Base-by-base conservation (phyloP, 129 eudicot genomes). In the Silybum marianum region DNA sequence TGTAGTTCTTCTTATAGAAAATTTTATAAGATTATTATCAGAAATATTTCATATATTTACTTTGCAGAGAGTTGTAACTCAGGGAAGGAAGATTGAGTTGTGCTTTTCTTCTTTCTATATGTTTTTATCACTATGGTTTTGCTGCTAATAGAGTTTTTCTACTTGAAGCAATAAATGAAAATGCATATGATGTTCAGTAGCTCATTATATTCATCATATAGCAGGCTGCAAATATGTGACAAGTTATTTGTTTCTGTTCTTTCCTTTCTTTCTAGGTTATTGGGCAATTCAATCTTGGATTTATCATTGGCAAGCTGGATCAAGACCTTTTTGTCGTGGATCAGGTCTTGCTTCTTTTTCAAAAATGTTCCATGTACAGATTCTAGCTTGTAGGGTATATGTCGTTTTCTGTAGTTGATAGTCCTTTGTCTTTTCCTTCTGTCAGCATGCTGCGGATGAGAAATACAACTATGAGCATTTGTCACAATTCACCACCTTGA, bases 391-490 rank as follows among this genome's bases (percentile, higher is more conserved):
- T 72, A 24, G 42, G 75, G 24, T 18, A 19, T 23, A n/a, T 32
- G 19, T 69, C 14, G 8, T 54, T 32, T 34, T 10, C 24, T 78
- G 68, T 69, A 75, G 77, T 26, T 85, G 74, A 67, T 65, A 22
- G 19, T 78, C n/a, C 78, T 16, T 77, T 38, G 39, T 44, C 6
- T 23, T 82, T 78, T 60, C 19, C 77, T 73, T 14, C 78, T 46
- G 74, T 74, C 92, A 95, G 99, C 99, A 95, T 95, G 99, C 99
- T 89, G 99, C 99, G 42, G 99, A 95, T 83, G 99, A 95, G 88
- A 95, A 95, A 84, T 92, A 92, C 88, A 95, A 95, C 80, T 95
- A 83, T 80, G 99, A 95, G 90, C 96, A 83, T 74, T 75, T 95
- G 78, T 92, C 97, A 67, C 89, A 84, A 85, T 85, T 84, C 74